Evolutionary conservation across 305 asterid species (phyloP), one percentile per base, ranked within the genome.

Genomic region (Fraxinus baroniana): DNA sequence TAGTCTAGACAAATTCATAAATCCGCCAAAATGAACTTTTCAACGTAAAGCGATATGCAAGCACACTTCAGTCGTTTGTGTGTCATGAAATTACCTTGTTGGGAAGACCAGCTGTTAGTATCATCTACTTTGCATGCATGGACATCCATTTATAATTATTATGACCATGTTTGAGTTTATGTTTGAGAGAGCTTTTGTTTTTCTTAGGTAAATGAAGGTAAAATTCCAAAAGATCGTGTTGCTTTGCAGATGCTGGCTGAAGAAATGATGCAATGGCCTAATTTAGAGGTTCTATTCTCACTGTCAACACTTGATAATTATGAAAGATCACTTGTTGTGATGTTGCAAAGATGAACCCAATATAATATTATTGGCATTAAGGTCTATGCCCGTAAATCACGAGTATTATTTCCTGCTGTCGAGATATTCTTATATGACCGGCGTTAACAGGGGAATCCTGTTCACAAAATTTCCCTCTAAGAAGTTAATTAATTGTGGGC

Each of bases 231-330:
- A 85, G 79, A 95, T 75, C 90, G 90, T 44, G 85, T 85, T 13
- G 93, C 97, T 73, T 87, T 95, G 89, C 90, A 81, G 81, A 88
- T 95, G 97, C 92, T 95, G 17, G 98, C 98, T 15, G 98, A 94
- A 87, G 98, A 95, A 85, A 89, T 95, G 94, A 85, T 75, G 83
- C 87, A 93, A 81, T 95, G 99, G 99, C 99, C 98, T 30, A 90
- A 95, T 85, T 86, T 95, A 83, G 98, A 95, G 97, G 99, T 94
- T 86, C 66, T 71, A 76, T 49, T 66, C 82, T 81, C 74, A 76
- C 64, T 28, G 39, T 52, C 76, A 77, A 71, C 77, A 37, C 74
- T 44, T 33, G 9, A 62, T 68, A 32, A 24, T 37, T 66, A 79
- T 80, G 24, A 68, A 74, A n/a, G 76, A 37, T 17, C 2, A 13